These are phyloP conservation scores for Mortierella sp. DNA, from an alignment of 371 early-diverging fungal species.

Conservation along the genomic window DNA sequence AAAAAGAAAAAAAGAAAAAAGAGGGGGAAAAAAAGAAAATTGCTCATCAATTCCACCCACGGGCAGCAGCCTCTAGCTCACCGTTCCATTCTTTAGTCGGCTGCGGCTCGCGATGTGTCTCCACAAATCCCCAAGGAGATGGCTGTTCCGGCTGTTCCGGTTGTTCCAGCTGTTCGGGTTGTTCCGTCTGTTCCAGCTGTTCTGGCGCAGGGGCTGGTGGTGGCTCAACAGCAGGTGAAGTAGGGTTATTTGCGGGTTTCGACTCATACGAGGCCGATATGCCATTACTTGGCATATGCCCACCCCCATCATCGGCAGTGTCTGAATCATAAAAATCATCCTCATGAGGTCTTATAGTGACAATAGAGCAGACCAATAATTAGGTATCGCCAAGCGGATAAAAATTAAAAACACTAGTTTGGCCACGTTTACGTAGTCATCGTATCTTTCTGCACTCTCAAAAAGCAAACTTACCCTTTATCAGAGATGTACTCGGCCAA, in stretches of 20 bases:
- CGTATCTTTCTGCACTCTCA: not conserved
- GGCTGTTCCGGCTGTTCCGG: not conserved
- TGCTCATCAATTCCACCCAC: not conserved
- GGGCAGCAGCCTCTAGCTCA: not conserved
- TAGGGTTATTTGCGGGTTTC: not conserved
- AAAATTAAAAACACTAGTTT: conserved; percentile 1
- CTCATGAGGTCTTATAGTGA: conserved; percentile 12
- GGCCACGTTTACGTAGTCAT: not conserved
- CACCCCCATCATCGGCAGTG: not conserved
- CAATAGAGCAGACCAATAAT: not conserved
- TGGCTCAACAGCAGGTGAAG: not conserved
- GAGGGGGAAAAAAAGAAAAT: not conserved
- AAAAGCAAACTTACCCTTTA: conserved; percentile 49
- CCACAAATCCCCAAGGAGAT: not conserved
- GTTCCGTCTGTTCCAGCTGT: no score
- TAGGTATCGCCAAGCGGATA: not conserved
- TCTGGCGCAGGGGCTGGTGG: not conserved
- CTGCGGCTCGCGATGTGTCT: not conserved
- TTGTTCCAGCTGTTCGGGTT: no score
- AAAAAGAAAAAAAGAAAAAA: not conserved
- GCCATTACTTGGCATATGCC: not conserved
- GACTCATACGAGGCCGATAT: not conserved
- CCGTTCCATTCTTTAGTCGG: not conserved
- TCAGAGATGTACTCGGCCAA: conserved; percentile 62
- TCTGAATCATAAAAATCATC: conserved; percentile 23